These are phyloP conservation scores for Lasiosphaeria miniovina DNA, from an alignment of 495 filamentous ascomycete genomes.

Conservation along the genomic window DNA sequence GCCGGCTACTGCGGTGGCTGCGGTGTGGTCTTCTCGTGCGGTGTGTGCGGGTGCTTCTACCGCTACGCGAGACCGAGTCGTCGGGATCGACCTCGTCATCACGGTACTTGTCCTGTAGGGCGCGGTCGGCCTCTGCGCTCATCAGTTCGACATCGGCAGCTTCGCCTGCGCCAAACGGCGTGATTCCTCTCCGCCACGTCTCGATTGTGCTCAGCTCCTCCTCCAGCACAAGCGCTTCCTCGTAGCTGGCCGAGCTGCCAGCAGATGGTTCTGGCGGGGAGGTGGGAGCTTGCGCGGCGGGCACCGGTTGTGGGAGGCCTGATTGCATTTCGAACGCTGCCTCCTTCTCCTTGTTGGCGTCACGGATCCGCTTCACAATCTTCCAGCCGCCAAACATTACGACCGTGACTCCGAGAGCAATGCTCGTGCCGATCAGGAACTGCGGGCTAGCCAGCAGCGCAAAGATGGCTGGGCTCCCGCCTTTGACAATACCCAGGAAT, in stretches of 20 bases:
- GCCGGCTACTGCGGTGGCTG: slow-evolving; percentile 27
- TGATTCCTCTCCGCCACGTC: slow-evolving; percentile 79
- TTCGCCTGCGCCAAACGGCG: slow-evolving; percentile 55
- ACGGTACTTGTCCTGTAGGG: slow-evolving; percentile 40
- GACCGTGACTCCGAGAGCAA: slow-evolving; percentile 84
- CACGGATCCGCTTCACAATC: slow-evolving; percentile 81
- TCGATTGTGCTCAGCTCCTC: slow-evolving; percentile 66
- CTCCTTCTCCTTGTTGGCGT: slow-evolving; percentile 45
- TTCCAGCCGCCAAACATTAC: slow-evolving; percentile 95
- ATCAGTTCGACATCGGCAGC: slow-evolving; percentile 85
- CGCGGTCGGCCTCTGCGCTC: slow-evolving; percentile 67
- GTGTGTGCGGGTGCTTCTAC: slow-evolving; percentile 8
- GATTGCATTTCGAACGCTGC: slow-evolving; percentile 53
- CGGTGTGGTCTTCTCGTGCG: slow-evolving; percentile 23
- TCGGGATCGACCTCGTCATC: slow-evolving; percentile 24
- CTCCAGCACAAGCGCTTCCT: slow-evolving; percentile 50
- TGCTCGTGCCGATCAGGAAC: slow-evolving; percentile 87
- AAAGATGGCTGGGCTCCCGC: slow-evolving; percentile 77
- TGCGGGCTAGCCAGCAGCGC: slow-evolving; percentile 85
- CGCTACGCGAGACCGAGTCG: slow-evolving; percentile 28
- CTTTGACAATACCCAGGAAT: slow-evolving; percentile 70
- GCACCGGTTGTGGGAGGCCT: neutral
- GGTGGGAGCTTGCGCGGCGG: neutral
- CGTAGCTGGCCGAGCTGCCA: slow-evolving; percentile 27
- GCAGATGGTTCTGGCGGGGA: neutral